Evolutionary conservation across 2,329 filamentous ascomycete genomes (phyloP), one percentile per base, ranked within the genome.

Genomic region (Onygena corvina): DNA sequence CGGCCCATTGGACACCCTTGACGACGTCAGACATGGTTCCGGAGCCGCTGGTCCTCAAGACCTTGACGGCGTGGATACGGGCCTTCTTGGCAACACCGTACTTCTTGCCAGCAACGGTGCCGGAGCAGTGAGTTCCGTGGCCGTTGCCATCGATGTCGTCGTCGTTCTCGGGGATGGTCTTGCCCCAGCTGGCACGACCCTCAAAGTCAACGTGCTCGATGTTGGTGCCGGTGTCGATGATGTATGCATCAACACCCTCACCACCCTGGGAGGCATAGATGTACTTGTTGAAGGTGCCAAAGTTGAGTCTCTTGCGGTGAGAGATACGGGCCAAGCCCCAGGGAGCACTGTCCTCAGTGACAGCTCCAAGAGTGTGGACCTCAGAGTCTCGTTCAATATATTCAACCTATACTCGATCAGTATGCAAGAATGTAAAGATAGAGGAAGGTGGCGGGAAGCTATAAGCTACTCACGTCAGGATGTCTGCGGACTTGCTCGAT

Each of bases 1-100:
- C 89, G 61, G 92, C 92, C 73, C 80, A 96, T 73, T 98, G 90
- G 56, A 98, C 92, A 68, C 92, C 92, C 76, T 94, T 94, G 64
- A 98, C 87, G 60, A 98, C 92, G 65, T 98, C 92, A 51, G 89
- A 89, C 93, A 98, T 98, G 67, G 87, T 89, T 62, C 92, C 92
- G 46, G 90, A 95, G 61, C 92, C 92, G 71, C 94, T 98, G 61
- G 90, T 95, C 67, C 84, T 81, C 60, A 98, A 84, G 34, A 98
- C 92, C 83, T 98, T 98, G 76, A 98, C 89, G 57, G 92, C 92
- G 64, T 93, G 89, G 68, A 98, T 76, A 60, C 86, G 81, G 65
- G 93, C 92, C 80, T 96, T 95, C 83, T 98, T 98, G 67, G 92
- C 90, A 56, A 98, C 92, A 79, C 92, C 92, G 66, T 94, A 98